phyloP scores from a whole-genome alignment of 495 filamentous ascomycete species.

The Friedmanniomyces simplex region DNA sequence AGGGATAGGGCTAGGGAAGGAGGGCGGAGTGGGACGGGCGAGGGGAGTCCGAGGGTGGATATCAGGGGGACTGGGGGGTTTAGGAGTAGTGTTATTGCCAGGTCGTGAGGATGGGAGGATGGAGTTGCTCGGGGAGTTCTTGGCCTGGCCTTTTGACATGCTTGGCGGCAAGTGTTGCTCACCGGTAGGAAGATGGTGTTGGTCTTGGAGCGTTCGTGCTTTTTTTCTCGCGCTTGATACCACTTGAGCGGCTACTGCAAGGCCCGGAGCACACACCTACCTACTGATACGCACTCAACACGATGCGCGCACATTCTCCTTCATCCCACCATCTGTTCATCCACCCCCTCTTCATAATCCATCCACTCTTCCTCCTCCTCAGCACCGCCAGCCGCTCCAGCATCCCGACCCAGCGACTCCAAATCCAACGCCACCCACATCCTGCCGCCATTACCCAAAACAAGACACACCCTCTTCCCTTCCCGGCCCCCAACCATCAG shows the following conservation, averaged over 20 bases:
- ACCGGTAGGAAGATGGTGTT: too few species aligned
- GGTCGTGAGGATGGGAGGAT: not conserved
- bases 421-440: slow-evolving; percentile 28
- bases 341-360: not conserved
- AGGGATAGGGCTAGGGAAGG: not conserved
- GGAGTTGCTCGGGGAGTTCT: not conserved
- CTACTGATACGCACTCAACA: too few species aligned
- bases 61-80: slow-evolving; percentile 10
- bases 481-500: slow-evolving; percentile 29
- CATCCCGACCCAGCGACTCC: not conserved
- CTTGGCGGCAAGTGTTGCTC: too few species aligned
- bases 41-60: slow-evolving; percentile 3
- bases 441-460: slow-evolving; percentile 25
- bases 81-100: slow-evolving; percentile 2
- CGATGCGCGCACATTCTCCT: too few species aligned
- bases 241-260: too few species aligned
- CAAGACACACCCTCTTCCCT: slow-evolving; percentile 23
- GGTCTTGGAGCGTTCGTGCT: too few species aligned
- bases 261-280: too few species aligned
- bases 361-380: not conserved
- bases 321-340: not conserved
- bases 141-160: too few species aligned
- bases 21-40: not conserved
- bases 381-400: not conserved
- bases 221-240: too few species aligned